These are phyloP conservation scores for Sclerotinia sclerotiorum DNA, from an alignment of 2,329 filamentous ascomycete species.

Conservation along the genomic window DNA sequence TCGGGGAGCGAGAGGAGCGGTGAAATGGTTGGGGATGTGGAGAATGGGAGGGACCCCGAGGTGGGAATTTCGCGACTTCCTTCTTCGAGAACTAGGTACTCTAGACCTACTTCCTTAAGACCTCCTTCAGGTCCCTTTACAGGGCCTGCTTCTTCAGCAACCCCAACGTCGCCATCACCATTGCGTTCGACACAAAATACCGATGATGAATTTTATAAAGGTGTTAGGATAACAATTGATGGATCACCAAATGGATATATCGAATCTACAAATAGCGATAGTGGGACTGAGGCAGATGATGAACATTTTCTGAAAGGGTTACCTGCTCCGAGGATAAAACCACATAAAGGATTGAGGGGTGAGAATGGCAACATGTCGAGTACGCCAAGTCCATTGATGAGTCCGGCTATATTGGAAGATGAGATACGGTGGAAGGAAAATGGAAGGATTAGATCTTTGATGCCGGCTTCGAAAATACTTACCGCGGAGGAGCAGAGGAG, in stretches of 20 bases:
- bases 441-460: slow-evolving; percentile 24
- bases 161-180: slow-evolving; percentile 32
- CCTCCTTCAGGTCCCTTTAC: background rate
- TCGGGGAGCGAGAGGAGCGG: slow-evolving; percentile 39
- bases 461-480: slow-evolving; percentile 12
- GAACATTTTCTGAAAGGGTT: slow-evolving; percentile 85
- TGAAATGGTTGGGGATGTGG: background rate
- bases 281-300: slow-evolving; percentile 92
- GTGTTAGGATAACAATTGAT: slow-evolving; percentile 24
- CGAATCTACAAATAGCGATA: slow-evolving; percentile 68
- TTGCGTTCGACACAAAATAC: slow-evolving; percentile 36
- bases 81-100: background rate
- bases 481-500: slow-evolving; percentile 31
- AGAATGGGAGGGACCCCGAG: background rate
- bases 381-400: slow-evolving; percentile 55
- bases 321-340: slow-evolving; percentile 71
- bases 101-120: background rate
- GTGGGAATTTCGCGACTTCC: background rate
- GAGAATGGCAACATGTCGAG: slow-evolving; percentile 55
- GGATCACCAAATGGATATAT: slow-evolving; percentile 27
- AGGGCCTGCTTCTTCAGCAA: background rate
- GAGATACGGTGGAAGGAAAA: slow-evolving; percentile 25
- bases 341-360: slow-evolving; percentile 76
- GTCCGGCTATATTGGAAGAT: slow-evolving; percentile 49
- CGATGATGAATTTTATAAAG: slow-evolving; percentile 39